Base-by-base conservation (phyloP, 495 filamentous ascomycete genomes). In the Parmelia sp. region DNA sequence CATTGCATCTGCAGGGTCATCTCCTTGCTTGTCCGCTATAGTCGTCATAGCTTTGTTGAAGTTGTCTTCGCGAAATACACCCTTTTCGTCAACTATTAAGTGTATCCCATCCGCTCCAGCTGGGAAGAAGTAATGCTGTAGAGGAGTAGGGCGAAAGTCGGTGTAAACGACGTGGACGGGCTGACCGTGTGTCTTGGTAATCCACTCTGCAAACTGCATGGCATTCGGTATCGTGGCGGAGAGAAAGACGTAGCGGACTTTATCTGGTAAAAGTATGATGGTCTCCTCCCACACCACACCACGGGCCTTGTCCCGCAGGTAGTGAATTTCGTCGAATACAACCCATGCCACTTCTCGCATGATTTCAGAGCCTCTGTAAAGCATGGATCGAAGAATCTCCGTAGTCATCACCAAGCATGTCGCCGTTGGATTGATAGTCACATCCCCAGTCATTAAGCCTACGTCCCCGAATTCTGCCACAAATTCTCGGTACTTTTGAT, bases 231-330 rank as follows among this genome's bases (percentile, higher is more conserved):
- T 98, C n/a, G 94, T 98, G 45, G 94, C 94, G 33, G 94, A 98
- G 39, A 98, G 78, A 79, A 98, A 98, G 39, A 97, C 94, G 69
- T 97, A 98, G 75, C 91, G 89, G 63, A 97, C 94, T 80, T 98
- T 96, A 79, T 98, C 93, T 8, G 94, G 94, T 14, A 98, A 79
- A 31, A 98, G 79, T 72, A 98, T 98, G 72, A 98, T 95, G 11
- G 95, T 97, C 75, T 98, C 94, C 74, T 98, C 94, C 94, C 94
- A 98, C 14, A 98, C 94, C 14, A 98, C 94, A 77, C 94, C 94
- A 73, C 94, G 86, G 65, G 86, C 83, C 81, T 91, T 90, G 77
- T 98, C 94, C 69, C 94, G 83, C 89, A 98, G 86, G 79, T 97
- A 98, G 76, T 98, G 94, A 57, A 98, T 95, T 75, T 98, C 94